Evolutionary conservation across 768 basidiomycete species (phyloP), one percentile per base, ranked within the genome.

Genomic region (Xanthoconium purpureum): DNA sequence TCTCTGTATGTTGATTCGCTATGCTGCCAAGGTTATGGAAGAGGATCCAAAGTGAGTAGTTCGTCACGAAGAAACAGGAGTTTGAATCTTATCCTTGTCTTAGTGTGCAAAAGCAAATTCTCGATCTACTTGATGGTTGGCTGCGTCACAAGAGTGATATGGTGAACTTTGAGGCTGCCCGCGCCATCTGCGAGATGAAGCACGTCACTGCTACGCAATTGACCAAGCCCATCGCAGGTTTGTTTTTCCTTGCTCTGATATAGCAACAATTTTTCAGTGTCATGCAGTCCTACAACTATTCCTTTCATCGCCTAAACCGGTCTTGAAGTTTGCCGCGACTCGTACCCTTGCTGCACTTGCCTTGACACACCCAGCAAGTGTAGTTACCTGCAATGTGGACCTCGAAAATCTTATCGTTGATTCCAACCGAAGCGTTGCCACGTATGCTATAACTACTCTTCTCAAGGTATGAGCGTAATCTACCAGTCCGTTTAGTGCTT

Each of bases 131-230:
- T 37, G 97, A 98, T 69, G 88, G 90, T 35, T 95, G 94, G 87
- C 77, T 98, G 57, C 85, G 94, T 56, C 97, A 99, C 75, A 99
- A 99, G 79, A 97, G 94, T 63, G 97, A 99, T 71, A 99, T 98
- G 96, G 97, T 99, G 68, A 98, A 98, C 75, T 91, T 94, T 58
- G 97, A 99, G 72, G 97, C 97, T 20, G 96, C 97, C 5, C 89
- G 97, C 43, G 95, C 87, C 8, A 96, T 99, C 59, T 98, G 95
- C 71, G 96, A 98, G 71, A 91, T 96, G 90, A 90, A 87, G 73
- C 84, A 87, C 58, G 88, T 94, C 30, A 80, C 85, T 29, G 70
- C 85, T 9, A 72, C 81, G 6, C 94, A 98, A 65, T 76, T 98
- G 50, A 85, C 86, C 28, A 88, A 93, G 65, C 82, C 97, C 1